These are phyloP conservation scores for Trametes cinnabarina DNA, from an alignment of 768 basidiomycete genomes.

Conservation along the genomic window DNA sequence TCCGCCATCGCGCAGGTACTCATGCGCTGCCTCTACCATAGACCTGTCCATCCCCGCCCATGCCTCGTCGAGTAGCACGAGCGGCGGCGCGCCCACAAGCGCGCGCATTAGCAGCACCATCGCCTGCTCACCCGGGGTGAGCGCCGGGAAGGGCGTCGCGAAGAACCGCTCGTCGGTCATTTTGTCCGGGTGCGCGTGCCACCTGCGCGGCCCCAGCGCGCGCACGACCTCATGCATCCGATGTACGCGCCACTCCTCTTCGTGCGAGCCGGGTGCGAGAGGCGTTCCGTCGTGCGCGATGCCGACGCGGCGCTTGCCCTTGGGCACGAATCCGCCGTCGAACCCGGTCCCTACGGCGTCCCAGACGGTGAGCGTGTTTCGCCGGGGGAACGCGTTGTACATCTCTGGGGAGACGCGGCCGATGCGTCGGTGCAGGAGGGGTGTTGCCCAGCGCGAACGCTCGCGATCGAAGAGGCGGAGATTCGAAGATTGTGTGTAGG, in stretches of 20 bases:
- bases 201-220: constrained; percentile 59
- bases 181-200: constrained; percentile 30
- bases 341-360: constrained; percentile 88
- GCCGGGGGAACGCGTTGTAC: constrained; percentile 84
- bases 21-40: constrained; percentile 65
- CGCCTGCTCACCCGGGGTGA: constrained; percentile 74
- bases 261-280: constrained; percentile 38
- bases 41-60: constrained; percentile 89
- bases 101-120: constrained; percentile 84
- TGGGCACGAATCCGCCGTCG: constrained; percentile 74
- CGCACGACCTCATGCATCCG: constrained; percentile 59
- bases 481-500: constrained; percentile 67
- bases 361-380: constrained; percentile 63
- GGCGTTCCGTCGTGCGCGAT: constrained; percentile 36
- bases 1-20: constrained; percentile 54
- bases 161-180: constrained; percentile 42
- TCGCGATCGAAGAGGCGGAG: constrained; percentile 61
- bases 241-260: constrained; percentile 38
- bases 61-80: constrained; percentile 88
- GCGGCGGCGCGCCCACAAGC: constrained; percentile 65
- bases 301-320: constrained; percentile 44
- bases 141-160: constrained; percentile 52
- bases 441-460: constrained; percentile 65
- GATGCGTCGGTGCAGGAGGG: constrained; percentile 60
- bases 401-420: constrained; percentile 89